Percentiles rank a stretch among this genome's conserved stretches.
These are phyloP conservation scores for Diaporthe vaccinii DNA, from an alignment of 2,329 filamentous ascomycete genomes.

Conservation along the genomic window DNA sequence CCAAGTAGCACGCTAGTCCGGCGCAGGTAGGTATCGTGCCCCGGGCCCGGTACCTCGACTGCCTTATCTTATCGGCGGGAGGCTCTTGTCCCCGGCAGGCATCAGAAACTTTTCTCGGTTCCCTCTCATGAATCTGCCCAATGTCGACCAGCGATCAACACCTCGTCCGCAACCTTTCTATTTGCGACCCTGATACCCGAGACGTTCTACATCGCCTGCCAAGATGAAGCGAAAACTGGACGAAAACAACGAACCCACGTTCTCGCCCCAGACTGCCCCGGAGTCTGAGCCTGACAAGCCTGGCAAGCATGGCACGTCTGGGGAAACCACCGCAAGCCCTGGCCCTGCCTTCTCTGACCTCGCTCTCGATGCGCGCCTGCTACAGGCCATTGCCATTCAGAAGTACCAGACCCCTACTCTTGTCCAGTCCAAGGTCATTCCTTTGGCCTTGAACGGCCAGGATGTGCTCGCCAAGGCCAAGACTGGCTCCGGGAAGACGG, in stretches of 20 bases:
- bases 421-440: constrained; percentile 89
- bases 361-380: constrained; percentile 84
- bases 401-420: constrained; percentile 89
- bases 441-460: constrained; percentile 86
- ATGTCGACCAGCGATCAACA: constrained; percentile 15
- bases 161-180: constrained; percentile 10
- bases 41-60: background rate
- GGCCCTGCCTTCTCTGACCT: constrained; percentile 76
- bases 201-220: constrained; percentile 2
- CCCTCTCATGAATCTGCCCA: constrained; percentile 7
- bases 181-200: constrained; percentile 29
- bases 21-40: background rate
- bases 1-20: background rate
- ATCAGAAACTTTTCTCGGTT: constrained; percentile 31
- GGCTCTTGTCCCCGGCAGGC: constrained; percentile 33
- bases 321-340: constrained; percentile 49
- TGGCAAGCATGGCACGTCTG: constrained; percentile 43
- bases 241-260: constrained; percentile 64
- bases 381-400: constrained; percentile 88
- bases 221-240: constrained; percentile 74
- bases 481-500: constrained; percentile 97
- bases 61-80: constrained; percentile 27
- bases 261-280: constrained; percentile 49
- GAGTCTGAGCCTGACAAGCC: constrained; percentile 45
- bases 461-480: constrained; percentile 94